Percentiles rank a stretch among this genome's conserved stretches.
These are phyloP conservation scores for Conticribra guillardii DNA, from an alignment of 108 stramenopile species.

Conservation along the genomic window DNA sequence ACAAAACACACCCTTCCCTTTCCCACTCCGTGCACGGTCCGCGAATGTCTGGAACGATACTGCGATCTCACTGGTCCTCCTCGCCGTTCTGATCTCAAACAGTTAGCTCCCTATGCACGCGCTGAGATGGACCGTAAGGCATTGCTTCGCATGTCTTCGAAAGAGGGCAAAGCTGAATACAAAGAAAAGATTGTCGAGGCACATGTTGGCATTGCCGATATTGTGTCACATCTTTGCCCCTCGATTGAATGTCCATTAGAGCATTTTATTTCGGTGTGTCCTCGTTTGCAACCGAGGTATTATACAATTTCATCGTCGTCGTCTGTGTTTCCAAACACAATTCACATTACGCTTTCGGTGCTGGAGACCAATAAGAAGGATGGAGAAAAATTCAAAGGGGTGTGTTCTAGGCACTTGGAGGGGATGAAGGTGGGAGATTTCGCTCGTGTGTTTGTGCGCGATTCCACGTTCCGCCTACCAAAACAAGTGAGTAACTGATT, in stretches of 20 bases:
- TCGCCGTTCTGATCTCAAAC: slow-evolving; percentile 85
- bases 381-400: slow-evolving; percentile 74
- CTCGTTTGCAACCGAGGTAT: slow-evolving; percentile 90
- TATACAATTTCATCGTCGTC: slow-evolving; percentile 97
- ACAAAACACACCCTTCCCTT: slow-evolving; percentile 84
- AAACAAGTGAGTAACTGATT: too few species aligned
- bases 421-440: slow-evolving; percentile 30
- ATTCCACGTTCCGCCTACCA: slow-evolving; percentile 91
- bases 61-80: slow-evolving; percentile 90
- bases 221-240: slow-evolving; percentile 71
- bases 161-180: slow-evolving; percentile 86
- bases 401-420: slow-evolving; percentile 88
- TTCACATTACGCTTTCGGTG: slow-evolving; percentile 94
- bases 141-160: slow-evolving; percentile 79
- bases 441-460: slow-evolving; percentile 84
- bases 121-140: slow-evolving; percentile 75
- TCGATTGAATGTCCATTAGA: slow-evolving; percentile 86
- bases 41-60: slow-evolving; percentile 87
- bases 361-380: slow-evolving; percentile 62
- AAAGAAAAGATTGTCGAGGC: slow-evolving; percentile 71
- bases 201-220: slow-evolving; percentile 68
- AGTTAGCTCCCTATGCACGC: slow-evolving; percentile 84
- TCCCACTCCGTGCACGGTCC: slow-evolving; percentile 93
- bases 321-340: slow-evolving; percentile 73
- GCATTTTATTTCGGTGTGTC: slow-evolving; percentile 85